Evolutionary conservation across 148 eudicot species (phyloP).

Genomic region (Arctostaphylos glauca): DNA sequence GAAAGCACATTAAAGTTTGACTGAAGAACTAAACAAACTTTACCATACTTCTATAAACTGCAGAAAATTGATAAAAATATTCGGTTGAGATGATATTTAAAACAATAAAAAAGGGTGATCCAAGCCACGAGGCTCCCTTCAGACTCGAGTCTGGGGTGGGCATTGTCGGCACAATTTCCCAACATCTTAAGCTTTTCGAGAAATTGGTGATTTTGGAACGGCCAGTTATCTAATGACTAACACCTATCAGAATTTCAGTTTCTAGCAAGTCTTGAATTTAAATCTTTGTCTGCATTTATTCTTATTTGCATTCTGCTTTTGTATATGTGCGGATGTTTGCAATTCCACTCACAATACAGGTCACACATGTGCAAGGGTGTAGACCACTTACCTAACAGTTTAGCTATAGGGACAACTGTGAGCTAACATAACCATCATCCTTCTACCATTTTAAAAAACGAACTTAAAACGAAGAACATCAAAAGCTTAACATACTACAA

Average conservation of each 20-base stretch:
- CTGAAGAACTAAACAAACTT: background rate
- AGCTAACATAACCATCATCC: constrained; percentile 3
- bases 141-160: background rate
- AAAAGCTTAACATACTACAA: constrained; percentile 4
- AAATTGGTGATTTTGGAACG: background rate
- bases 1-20: background rate
- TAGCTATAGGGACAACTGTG: background rate
- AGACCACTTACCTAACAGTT: background rate
- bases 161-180: background rate
- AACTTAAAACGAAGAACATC: background rate
- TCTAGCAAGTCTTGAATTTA: background rate
- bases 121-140: background rate
- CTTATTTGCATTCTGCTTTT: background rate
- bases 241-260: background rate
- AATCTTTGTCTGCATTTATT: background rate
- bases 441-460: background rate
- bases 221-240: background rate
- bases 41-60: background rate
- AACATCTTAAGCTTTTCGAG: background rate
- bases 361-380: background rate
- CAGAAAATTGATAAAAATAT: background rate
- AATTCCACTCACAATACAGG: background rate
- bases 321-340: background rate
- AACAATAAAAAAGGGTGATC: background rate
- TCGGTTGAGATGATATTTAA: constrained; percentile 3